phyloP scores from a whole-genome alignment of 345 rosid species.

The Eucalyptus fibrosa region DNA sequence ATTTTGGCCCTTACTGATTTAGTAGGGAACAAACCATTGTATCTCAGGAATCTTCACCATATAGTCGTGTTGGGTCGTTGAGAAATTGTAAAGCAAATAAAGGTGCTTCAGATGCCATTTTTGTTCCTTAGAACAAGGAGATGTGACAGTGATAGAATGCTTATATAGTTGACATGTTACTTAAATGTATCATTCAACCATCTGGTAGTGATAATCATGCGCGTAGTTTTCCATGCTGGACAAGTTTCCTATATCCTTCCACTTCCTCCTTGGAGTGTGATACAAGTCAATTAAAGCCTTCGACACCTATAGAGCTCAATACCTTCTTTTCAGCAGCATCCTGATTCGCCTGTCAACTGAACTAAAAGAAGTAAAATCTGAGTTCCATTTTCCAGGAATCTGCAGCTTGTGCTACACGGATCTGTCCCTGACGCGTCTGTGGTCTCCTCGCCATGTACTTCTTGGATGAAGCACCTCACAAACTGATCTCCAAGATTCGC shows the following conservation, averaged over 20 bases:
- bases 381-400: background rate
- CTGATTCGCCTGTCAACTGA: background rate
- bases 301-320: background rate
- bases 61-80: background rate
- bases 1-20: background rate
- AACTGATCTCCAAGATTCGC: background rate
- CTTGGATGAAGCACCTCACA: background rate
- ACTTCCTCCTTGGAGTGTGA: background rate
- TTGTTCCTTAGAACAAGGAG: background rate
- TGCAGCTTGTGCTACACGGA: background rate
- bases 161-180: background rate
- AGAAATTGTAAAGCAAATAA: background rate
- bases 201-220: background rate
- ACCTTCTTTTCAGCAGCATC: background rate
- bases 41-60: background rate
- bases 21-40: background rate
- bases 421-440: background rate
- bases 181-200: background rate
- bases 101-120: background rate
- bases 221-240: background rate
- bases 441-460: background rate
- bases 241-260: background rate
- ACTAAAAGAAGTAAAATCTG: background rate
- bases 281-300: background rate
- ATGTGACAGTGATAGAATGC: background rate